Base-by-base conservation (phyloP, 208 protist genomes). In the Trypanosomatidae sp. region DNA sequence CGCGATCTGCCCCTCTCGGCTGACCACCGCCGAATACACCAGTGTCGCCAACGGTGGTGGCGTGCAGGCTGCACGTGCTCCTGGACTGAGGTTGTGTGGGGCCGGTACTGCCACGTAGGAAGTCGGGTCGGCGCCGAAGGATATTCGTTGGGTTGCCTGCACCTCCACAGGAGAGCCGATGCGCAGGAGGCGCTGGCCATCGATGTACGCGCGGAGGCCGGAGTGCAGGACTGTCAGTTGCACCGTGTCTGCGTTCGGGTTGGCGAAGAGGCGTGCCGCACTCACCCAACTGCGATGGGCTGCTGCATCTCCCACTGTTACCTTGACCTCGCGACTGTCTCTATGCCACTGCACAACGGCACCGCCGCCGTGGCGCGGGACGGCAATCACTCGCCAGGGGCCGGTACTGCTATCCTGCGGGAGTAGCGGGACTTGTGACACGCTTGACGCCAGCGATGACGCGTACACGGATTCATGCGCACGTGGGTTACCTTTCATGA, bases 111-210 rank as follows among this genome's bases (percentile, higher is more conserved):
- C 44, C 25, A 33, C 9, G 64, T 53, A 68, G 44, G 25, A 53
- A 3, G 46, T 53, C 25, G 64, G 6, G 49, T 73, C 41, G 0
- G 36, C 10, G 6, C 50, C 69, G 49, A 79, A 79, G 7, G 19
- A 43, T 1, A 79, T 58, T 8, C 25, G 15, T 44, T 74, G 75
- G 0, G 19, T 46, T 3, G 62, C 46, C 0, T 19, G 66, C 52
- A 79, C 50, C 53, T 65, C 9, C 33, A 79, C 69, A 0, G 75
- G 75, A n/a, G 68, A 73, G 13, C 53, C 33, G 13, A 69, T 25
- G 4, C 75, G 75, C 36, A 55, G 0, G 22, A 79, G 25, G 12
- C 69, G 68, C 62, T 74, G 75, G 1, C 75, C 69, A 55, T 79
- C 75, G 52, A 79, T 55, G 69, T 74, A 79, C 13, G 56, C 58